Percentiles rank a stretch among this genome's conserved stretches.
Conservation (phyloP, 2,329 filamentous ascomycete genomes). For the Fusarium sarcochroum region DNA sequence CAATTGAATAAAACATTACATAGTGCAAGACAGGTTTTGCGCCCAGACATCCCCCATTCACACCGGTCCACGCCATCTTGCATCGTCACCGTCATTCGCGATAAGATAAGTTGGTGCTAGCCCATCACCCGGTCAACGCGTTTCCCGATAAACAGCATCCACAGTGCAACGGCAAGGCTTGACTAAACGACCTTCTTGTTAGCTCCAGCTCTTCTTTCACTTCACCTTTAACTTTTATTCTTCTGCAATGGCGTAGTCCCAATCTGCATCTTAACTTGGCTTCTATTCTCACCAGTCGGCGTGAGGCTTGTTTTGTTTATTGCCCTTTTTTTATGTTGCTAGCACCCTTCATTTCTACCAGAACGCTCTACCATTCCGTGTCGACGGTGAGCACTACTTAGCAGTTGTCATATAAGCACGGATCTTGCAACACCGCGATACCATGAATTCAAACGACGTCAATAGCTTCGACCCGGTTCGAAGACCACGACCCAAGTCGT, state of each 20-base stretch:
- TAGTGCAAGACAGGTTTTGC: constrained; percentile 1
- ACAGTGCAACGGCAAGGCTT: constrained; percentile 41
- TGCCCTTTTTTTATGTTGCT: constrained; percentile 23
- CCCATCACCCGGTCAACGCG: constrained; percentile 46
- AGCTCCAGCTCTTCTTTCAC: constrained; percentile 36
- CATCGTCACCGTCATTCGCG: constrained; percentile 27
- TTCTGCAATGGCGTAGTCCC: constrained; percentile 46
- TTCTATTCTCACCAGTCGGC: constrained; percentile 31
- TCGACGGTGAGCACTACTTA: constrained; percentile 13
- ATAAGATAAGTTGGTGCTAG: constrained; percentile 43
- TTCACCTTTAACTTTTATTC: constrained; percentile 35
- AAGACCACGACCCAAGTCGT: constrained; percentile 64
- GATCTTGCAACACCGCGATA: constrained; percentile 10
- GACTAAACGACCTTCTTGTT: constrained; percentile 36
- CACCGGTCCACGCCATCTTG: constrained; percentile 27
- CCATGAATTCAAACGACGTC: constrained; percentile 28
- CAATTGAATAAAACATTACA: neutral
- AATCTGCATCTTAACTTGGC: constrained; percentile 36
- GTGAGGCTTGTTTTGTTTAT: constrained; percentile 32
- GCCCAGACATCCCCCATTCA: constrained; percentile 2
- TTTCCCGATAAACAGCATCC: constrained; percentile 46
- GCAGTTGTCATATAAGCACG: constrained; percentile 25
- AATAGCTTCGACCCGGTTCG: constrained; percentile 41
- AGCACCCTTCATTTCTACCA: constrained; percentile 19
- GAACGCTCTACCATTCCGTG: constrained; percentile 11